Evolutionary conservation across 2,329 filamentous ascomycete genomes (phyloP), one percentile per base, ranked within the genome.

Genomic region (Phyllosticta citribraziliensis): DNA sequence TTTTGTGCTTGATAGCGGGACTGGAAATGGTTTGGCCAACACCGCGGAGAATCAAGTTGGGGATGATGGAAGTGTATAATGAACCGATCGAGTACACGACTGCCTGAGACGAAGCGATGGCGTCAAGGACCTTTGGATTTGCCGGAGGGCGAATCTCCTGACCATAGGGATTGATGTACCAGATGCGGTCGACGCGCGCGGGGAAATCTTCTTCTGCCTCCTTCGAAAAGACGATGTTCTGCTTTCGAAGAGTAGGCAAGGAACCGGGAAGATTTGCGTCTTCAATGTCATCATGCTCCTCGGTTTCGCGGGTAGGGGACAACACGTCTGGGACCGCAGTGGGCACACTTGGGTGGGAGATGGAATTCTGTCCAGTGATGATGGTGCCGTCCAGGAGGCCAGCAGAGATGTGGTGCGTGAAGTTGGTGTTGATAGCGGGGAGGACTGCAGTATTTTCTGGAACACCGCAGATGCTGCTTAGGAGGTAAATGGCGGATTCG

Each of bases 81-180:
- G 88, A 92, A n/a, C 94, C 94, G 63, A 97, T 95, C 72, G 88
- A 92, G 76, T 96, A 97, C 54, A 97, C 84, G 9, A 97, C 80
- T 1, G 85, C 86, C 61, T 84, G 81, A 0, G 88, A 82, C 1
- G 77, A 75, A 17, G 78, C 76, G 1, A 97, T 73, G 0, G 90
- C 84, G 8, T 84, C 75, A 0, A 96, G 68, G 0, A 93, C 90
- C 57, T 90, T 86, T 0, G 91, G 86, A 68, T 96, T 97, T 2
- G 91, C 88, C 0, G 86, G 82, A 0, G 92, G 89, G 19, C 87
- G 84, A 66, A 97, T 97, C 74, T 97, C 92, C 71, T 97, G 91
- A n/a, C 93, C 93, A 72, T 97, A 97, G 0, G 93, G 93, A 70
- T 97, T 97, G 76, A 97, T 97, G 77, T 97, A 97, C 91, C 91